A percentile compares a stretch with the other conserved stretches of the same genome.
Evolutionary conservation across 2,329 filamentous ascomycete species (phyloP).

Genomic region (Celoporthe dispersa): DNA sequence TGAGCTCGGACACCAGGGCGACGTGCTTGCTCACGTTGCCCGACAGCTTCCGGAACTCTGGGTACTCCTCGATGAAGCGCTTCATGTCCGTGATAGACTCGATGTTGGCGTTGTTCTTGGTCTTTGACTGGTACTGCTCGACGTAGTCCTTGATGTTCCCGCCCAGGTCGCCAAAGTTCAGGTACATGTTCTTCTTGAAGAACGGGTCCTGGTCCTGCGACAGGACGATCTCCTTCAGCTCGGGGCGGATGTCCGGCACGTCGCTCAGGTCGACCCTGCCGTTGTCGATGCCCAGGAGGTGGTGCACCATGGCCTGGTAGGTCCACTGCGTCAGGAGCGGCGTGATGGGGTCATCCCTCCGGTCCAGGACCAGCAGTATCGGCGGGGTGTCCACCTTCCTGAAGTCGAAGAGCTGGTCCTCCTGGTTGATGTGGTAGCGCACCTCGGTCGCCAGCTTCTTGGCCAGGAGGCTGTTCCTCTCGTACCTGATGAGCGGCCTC

Average conservation of each 20-base stretch:
- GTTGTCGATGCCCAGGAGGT: slow-evolving; percentile 90
- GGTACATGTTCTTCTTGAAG: slow-evolving; percentile 98
- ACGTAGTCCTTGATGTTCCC: slow-evolving; percentile 98
- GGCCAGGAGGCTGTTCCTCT: slow-evolving; percentile 85
- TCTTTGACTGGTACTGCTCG: slow-evolving; percentile 96
- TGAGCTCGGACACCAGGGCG: slow-evolving; percentile 91
- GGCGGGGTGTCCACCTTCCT: slow-evolving; percentile 92
- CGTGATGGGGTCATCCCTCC: slow-evolving; percentile 92
- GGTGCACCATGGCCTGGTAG: slow-evolving; percentile 99
- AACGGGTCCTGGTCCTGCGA: slow-evolving; percentile 98
- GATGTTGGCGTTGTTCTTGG: slow-evolving; percentile 94
- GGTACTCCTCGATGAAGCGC: slow-evolving; percentile 97
- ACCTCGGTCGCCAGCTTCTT: slow-evolving; percentile 95
- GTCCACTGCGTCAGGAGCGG: slow-evolving; percentile 97
- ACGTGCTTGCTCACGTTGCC: slow-evolving; percentile 99
- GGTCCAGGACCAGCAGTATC: slow-evolving; percentile 86
- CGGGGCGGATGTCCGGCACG: slow-evolving; percentile 81
- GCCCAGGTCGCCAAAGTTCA: slow-evolving; percentile 94
- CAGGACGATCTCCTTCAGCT: slow-evolving; percentile 90
- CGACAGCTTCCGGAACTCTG: slow-evolving; percentile 94
- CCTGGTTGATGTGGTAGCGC: slow-evolving; percentile 90
- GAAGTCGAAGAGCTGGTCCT: slow-evolving; percentile 96
- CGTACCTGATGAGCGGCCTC: slow-evolving; percentile 91
- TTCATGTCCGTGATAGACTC: slow-evolving; percentile 99
- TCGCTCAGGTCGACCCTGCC: slow-evolving; percentile 89